phyloP scores from a whole-genome alignment of 2,329 filamentous ascomycete species.

The Talaromyces islandicus region DNA sequence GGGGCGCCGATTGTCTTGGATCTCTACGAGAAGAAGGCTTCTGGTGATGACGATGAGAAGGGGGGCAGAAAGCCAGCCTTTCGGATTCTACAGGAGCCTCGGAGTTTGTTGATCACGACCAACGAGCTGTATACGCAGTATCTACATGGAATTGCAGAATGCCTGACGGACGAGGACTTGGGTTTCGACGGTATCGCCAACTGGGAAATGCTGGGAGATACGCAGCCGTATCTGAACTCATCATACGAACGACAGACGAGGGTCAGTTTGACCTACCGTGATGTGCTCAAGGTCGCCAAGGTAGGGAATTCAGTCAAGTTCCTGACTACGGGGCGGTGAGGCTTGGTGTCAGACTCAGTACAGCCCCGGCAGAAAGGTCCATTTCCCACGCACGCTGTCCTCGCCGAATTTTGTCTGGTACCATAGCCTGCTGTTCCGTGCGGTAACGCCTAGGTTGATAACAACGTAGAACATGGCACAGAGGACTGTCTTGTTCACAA shows the following conservation, averaged over 20 bases:
- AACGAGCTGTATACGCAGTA: slow-evolving; percentile 50
- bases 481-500: slow-evolving; percentile 67
- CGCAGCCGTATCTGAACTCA: slow-evolving; percentile 30
- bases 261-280: slow-evolving; percentile 64
- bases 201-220: slow-evolving; percentile 50
- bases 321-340: slow-evolving; percentile 23
- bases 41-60: slow-evolving; percentile 28
- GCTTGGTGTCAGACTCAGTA: slow-evolving; percentile 20
- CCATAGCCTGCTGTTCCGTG: slow-evolving; percentile 71
- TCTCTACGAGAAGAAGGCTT: slow-evolving; percentile 57
- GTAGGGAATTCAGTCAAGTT: slow-evolving; percentile 62
- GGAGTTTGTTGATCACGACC: slow-evolving; percentile 60
- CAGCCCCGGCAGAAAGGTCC: slow-evolving; percentile 66
- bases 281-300: slow-evolving; percentile 77
- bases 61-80: slow-evolving; percentile 29
- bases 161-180: slow-evolving; percentile 59
- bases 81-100: slow-evolving; percentile 74
- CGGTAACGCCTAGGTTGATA: slow-evolving; percentile 76
- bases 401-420: slow-evolving; percentile 69
- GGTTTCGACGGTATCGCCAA: slow-evolving; percentile 48
- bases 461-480: slow-evolving; percentile 67
- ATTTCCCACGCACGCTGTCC: slow-evolving; percentile 56
- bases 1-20: slow-evolving; percentile 73
- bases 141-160: slow-evolving; percentile 54
- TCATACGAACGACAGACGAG: slow-evolving; percentile 45